These are phyloP conservation scores for Chara braunii DNA, from an alignment of 139 green algal genomes.

Conservation along the genomic window DNA sequence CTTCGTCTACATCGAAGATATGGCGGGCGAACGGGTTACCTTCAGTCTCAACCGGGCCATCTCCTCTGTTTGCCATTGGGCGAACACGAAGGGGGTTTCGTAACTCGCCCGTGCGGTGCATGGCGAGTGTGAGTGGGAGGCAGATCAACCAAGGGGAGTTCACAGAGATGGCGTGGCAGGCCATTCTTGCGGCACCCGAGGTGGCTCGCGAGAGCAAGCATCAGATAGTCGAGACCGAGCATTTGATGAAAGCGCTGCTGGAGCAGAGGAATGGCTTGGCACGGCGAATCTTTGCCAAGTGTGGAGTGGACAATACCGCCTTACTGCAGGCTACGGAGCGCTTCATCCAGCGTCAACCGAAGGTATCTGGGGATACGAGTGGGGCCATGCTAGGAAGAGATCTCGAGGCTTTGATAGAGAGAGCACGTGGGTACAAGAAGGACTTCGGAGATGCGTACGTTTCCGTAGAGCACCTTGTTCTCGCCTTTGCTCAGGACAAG, in stretches of 20 bases:
- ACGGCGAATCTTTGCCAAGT: slow-evolving; percentile 72
- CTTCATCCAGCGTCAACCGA: slow-evolving; percentile 70
- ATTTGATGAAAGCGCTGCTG: slow-evolving; percentile 90
- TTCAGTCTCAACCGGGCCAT: no score
- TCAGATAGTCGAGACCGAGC: slow-evolving; percentile 95
- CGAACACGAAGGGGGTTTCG: no score
- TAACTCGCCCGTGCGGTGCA: no score
- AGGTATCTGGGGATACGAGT: slow-evolving; percentile 49
- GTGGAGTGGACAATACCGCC: slow-evolving; percentile 60
- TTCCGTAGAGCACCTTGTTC: slow-evolving; percentile 87
- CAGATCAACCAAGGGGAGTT: slow-evolving; percentile 78
- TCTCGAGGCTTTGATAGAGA: slow-evolving; percentile 77
- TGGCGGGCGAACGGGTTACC: no score
- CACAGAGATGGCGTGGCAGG: slow-evolving; percentile 87
- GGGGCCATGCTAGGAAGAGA: slow-evolving; percentile 81
- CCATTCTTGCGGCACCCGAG: slow-evolving; percentile 77
- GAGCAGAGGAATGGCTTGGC: slow-evolving; percentile 88
- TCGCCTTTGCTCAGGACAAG: slow-evolving; percentile 71
- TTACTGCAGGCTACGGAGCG: slow-evolving; percentile 71
- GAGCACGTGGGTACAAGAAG: slow-evolving; percentile 55
- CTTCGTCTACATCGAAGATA: no score
- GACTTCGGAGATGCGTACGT: slow-evolving; percentile 73
- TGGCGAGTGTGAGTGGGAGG: no score
- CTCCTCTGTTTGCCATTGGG: no score
- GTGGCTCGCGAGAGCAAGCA: slow-evolving; percentile 64